phyloP scores from a whole-genome alignment of 805 yeast species.

The Kurtzmaniella fragi region DNA sequence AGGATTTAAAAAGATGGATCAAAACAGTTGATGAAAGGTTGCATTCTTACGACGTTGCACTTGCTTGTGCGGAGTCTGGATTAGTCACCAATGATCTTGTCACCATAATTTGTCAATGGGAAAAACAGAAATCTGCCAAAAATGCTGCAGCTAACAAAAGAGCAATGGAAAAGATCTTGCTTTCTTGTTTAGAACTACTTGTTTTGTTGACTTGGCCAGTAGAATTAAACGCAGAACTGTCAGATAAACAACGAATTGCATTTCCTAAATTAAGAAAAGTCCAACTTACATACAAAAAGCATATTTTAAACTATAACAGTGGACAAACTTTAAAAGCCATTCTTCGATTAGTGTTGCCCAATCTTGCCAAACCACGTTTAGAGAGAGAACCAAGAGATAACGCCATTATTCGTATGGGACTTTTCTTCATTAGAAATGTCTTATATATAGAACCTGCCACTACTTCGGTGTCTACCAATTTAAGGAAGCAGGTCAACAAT shows the following conservation, averaged over 20 bases:
- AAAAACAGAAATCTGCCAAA: slow-evolving; percentile 29
- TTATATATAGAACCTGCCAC: slow-evolving; percentile 70
- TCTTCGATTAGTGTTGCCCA: slow-evolving; percentile 61
- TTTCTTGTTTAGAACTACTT: slow-evolving; percentile 71
- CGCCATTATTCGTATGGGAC: slow-evolving; percentile 63
- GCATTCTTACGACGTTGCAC: slow-evolving; percentile 72
- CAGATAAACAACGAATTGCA: slow-evolving; percentile 51
- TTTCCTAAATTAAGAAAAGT: slow-evolving; percentile 59
- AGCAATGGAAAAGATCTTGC: slow-evolving; percentile 56
- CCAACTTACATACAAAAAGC: slow-evolving; percentile 69
- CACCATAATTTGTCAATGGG: slow-evolving; percentile 74
- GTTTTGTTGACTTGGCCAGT: slow-evolving; percentile 87
- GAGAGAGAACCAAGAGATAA: slow-evolving; percentile 70
- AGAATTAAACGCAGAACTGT: slow-evolving; percentile 54
- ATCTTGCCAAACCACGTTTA: slow-evolving; percentile 43
- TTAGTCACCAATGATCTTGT: slow-evolving; percentile 68
- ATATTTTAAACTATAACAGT: slow-evolving; percentile 49
- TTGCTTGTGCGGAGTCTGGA: slow-evolving; percentile 79
- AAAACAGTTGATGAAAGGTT: slow-evolving; percentile 73
- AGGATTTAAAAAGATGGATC: slow-evolving; percentile 87
- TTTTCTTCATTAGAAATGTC: slow-evolving; percentile 75
- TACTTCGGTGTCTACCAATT: slow-evolving; percentile 42
- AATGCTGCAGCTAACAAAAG: slow-evolving; percentile 21
- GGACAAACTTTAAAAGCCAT: slow-evolving; percentile 68
- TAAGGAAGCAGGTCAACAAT: slow-evolving; percentile 25